Conservation (phyloP, 2,329 filamentous ascomycete species). For the Ascochyta lentis region DNA sequence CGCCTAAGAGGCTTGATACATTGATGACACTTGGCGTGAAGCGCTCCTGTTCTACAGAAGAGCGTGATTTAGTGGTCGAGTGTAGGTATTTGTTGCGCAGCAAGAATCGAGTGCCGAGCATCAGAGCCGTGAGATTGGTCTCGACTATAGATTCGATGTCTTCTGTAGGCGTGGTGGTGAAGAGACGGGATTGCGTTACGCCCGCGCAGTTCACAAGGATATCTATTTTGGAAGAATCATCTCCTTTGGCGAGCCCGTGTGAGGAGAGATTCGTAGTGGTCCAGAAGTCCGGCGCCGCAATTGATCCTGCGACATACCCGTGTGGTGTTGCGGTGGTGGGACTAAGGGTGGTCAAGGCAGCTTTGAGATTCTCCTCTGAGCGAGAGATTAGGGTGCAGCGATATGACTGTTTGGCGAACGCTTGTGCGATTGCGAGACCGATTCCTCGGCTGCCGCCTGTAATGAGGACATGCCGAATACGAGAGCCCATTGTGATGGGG, state of each 20-base stretch:
- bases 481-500: conserved; percentile 4
- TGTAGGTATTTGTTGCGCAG: conserved; percentile 41
- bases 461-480: conserved; percentile 41
- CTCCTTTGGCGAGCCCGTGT: neutral
- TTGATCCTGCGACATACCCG: conserved; percentile 37
- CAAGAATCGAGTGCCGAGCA: conserved; percentile 65
- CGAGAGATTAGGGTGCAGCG: conserved; percentile 44
- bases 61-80: conserved; percentile 6
- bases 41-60: conserved; percentile 42
- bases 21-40: conserved; percentile 71
- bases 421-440: conserved; percentile 46
- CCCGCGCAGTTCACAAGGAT: conserved; percentile 84
- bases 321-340: conserved; percentile 23
- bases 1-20: conserved; percentile 76
- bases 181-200: conserved; percentile 68
- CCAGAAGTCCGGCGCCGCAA: conserved; percentile 38
- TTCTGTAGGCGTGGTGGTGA: conserved; percentile 61
- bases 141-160: conserved; percentile 66
- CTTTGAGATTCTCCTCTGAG: conserved; percentile 27
- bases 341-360: conserved; percentile 31
- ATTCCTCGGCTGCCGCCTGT: conserved; percentile 50
- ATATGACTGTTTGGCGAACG: conserved; percentile 39
- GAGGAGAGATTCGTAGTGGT: conserved; percentile 15
- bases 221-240: conserved; percentile 28
- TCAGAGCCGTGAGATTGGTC: conserved; percentile 74